A percentile compares a stretch with the other conserved stretches of the same genome.
These are phyloP conservation scores for Aphanomyces cochlioides DNA, from an alignment of 352 stramenopile species.

Conservation along the genomic window DNA sequence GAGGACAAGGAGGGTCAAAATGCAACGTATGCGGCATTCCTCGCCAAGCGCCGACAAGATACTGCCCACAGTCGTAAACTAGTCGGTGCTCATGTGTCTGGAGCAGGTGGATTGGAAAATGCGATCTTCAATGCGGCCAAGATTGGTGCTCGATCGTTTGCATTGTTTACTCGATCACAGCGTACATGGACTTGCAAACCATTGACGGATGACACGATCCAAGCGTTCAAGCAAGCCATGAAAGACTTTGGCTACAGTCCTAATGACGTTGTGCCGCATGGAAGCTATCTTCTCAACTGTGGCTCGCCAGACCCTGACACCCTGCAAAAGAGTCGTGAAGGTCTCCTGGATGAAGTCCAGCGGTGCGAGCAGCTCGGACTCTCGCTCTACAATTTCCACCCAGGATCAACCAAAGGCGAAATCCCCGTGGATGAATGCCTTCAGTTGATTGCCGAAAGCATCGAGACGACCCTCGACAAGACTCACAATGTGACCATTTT, in stretches of 20 bases:
- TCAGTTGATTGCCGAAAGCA: conserved; percentile 37
- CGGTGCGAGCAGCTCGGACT: conserved; percentile 43
- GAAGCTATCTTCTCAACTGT: conserved; percentile 49
- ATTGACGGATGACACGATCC: conserved; percentile 26
- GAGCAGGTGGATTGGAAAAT: conserved; percentile 36
- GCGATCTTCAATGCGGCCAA: conserved; percentile 37
- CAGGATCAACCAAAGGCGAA: conserved; percentile 32
- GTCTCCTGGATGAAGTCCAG: conserved; percentile 45
- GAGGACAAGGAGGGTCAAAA: neutral
- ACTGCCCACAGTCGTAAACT: conserved; percentile 31
- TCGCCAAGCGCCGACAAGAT: neutral
- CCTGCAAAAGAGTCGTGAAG: conserved; percentile 39
- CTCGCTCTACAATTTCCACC: conserved; percentile 45
- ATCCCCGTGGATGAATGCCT: conserved; percentile 33
- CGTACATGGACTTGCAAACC: conserved; percentile 40
- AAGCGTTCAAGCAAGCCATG: conserved; percentile 34
- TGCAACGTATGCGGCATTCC: neutral
- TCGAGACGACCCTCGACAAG: conserved; percentile 34
- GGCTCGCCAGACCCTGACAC: conserved; percentile 38
- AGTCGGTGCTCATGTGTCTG: conserved; percentile 46
- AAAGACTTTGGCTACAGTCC: conserved; percentile 25
- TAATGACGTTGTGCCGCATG: conserved; percentile 40
- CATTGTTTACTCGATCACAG: conserved; percentile 44
- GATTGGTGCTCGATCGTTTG: conserved; percentile 37
- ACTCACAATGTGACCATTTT: conserved; percentile 39